Evolutionary conservation across 2,329 filamentous ascomycete species (phyloP).

Genomic region (Sporothrix curviconia): DNA sequence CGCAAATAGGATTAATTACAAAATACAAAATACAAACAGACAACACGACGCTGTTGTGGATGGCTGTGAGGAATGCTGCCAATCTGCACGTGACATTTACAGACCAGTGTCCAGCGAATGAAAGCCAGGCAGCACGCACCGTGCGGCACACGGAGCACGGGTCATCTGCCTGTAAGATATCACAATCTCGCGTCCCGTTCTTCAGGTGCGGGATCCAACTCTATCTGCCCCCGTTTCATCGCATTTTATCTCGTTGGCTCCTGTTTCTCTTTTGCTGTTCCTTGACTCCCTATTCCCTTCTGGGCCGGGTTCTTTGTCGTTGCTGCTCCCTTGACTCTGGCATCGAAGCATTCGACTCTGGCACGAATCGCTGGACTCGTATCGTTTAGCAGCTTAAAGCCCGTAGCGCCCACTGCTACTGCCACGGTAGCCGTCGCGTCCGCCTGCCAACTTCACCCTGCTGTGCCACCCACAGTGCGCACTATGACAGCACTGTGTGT

Average conservation of each 20-base stretch:
- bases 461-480: background rate
- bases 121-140: background rate
- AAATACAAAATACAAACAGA: background rate
- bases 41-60: background rate
- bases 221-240: background rate
- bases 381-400: too few species aligned
- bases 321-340: background rate
- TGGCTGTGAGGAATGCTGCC: background rate
- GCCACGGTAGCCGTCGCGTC: background rate
- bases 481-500: background rate
- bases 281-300: too few species aligned
- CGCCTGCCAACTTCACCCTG: background rate
- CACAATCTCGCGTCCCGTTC: too few species aligned
- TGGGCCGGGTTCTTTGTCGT: too few species aligned
- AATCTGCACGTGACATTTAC: slow-evolving; percentile 2
- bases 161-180: background rate
- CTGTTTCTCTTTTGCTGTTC: too few species aligned
- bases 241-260: too few species aligned
- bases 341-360: too few species aligned
- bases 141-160: background rate
- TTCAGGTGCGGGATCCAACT: too few species aligned
- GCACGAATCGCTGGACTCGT: too few species aligned
- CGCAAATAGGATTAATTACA: background rate
- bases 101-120: too few species aligned
- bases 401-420: too few species aligned